Evolutionary conservation across 495 filamentous ascomycete species (phyloP).

Genomic region (Cercophora samala): DNA sequence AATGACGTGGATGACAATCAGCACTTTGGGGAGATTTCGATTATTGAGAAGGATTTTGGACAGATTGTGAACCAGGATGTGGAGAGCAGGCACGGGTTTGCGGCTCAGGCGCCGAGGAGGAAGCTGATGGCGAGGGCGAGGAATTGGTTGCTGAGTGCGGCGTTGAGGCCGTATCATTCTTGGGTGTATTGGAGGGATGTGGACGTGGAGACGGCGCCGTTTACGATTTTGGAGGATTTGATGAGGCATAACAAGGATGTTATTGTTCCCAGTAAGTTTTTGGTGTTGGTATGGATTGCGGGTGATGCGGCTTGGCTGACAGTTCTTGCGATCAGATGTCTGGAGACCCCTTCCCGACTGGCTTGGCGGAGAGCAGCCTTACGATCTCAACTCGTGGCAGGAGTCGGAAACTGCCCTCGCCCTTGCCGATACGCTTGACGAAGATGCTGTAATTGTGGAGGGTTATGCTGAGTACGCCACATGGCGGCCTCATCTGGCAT

Average conservation of each 20-base stretch:
- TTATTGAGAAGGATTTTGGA: constrained; percentile 98
- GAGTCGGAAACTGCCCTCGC: constrained; percentile 96
- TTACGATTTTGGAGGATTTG: constrained; percentile 93
- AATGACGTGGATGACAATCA: constrained; percentile 68
- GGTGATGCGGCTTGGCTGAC: constrained; percentile 13
- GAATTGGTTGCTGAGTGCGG: constrained; percentile 95
- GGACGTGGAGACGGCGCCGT: constrained; percentile 94
- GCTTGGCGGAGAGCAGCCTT: constrained; percentile 98
- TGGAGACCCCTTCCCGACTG: constrained; percentile 98
- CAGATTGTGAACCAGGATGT: constrained; percentile 98
- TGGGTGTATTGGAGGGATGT: constrained; percentile 99
- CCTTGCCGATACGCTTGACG: constrained; percentile 90
- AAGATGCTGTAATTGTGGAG: constrained; percentile 98
- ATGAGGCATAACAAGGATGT: constrained; percentile 99
- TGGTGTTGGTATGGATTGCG: not conserved
- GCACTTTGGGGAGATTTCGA: constrained; percentile 93
- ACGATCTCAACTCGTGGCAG: constrained; percentile 99
- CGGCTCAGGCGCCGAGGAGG: constrained; percentile 86
- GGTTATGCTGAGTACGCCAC: constrained; percentile 99
- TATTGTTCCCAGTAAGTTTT: constrained; percentile 87
- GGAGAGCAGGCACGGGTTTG: constrained; percentile 95
- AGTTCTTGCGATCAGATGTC: constrained; percentile 64
- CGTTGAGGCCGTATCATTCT: constrained; percentile 88
- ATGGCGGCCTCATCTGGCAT: constrained; percentile 96
- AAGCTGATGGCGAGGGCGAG: constrained; percentile 98